These are phyloP conservation scores for Ophiocordyceps camponoti-floridani DNA, from an alignment of 2,329 filamentous ascomycete genomes.

Conservation along the genomic window DNA sequence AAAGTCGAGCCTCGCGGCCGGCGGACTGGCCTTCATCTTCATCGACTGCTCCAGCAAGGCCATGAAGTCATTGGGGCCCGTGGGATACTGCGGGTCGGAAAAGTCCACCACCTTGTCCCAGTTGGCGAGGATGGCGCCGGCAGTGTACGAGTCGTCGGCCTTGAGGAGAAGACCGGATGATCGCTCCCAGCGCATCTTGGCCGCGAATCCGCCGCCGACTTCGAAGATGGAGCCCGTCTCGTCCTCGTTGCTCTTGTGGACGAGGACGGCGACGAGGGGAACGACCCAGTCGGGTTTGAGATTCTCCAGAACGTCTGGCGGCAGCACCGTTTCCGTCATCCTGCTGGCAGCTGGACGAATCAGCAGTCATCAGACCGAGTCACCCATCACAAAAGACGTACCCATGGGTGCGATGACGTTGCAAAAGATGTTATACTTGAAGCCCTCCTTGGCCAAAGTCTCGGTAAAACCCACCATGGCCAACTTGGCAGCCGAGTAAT, in stretches of 20 bases:
- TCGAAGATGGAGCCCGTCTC: conserved; percentile 89
- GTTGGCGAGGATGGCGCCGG: conserved; percentile 71
- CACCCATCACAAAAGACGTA: too few species aligned
- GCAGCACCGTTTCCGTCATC: conserved; percentile 93
- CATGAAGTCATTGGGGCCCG: conserved; percentile 76
- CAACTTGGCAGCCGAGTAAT: conserved; percentile 94
- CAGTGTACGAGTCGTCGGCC: conserved; percentile 74
- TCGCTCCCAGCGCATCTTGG: conserved; percentile 92
- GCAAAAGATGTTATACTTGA: conserved; percentile 92
- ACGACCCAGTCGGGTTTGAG: conserved; percentile 92
- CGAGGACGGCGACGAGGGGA: conserved; percentile 73
- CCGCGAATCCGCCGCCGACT: conserved; percentile 77
- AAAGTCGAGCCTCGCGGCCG: conserved; percentile 62
- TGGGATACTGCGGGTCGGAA: conserved; percentile 61
- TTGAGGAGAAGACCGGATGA: conserved; percentile 77
- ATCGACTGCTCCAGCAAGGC: conserved; percentile 66
- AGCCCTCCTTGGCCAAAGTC: conserved; percentile 91
- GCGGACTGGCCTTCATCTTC: conserved; percentile 55
- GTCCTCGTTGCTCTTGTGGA: conserved; percentile 63
- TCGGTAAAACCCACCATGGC: conserved; percentile 94
- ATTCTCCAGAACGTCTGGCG: conserved; percentile 71
- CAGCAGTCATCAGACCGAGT: neutral
- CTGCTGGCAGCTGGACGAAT: conserved; percentile 54
- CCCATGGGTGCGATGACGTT: conserved; percentile 87
- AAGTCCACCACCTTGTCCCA: conserved; percentile 84